A percentile compares a stretch with the other conserved stretches of the same genome.
Evolutionary conservation across 2,329 filamentous ascomycete genomes (phyloP).

Genomic region (Ophiostoma perfectum): DNA sequence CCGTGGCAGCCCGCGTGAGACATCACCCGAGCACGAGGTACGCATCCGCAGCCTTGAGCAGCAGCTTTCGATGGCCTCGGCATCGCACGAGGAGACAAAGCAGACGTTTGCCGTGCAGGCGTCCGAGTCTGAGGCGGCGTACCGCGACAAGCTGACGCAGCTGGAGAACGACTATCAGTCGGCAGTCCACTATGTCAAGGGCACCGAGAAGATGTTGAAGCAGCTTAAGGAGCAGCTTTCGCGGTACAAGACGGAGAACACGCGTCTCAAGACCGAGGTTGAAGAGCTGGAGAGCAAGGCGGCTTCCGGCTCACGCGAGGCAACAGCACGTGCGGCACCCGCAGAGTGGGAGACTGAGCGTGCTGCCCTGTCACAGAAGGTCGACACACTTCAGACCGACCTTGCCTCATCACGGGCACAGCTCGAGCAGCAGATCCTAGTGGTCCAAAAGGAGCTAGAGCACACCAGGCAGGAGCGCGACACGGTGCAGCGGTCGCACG

Average conservation of each 20-base stretch:
- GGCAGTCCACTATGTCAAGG: conserved; percentile 95
- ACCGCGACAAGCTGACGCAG: conserved; percentile 87
- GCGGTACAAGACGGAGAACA: conserved; percentile 83
- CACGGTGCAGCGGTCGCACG: conserved; percentile 50
- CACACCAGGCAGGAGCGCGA: conserved; percentile 64
- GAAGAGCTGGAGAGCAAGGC: conserved; percentile 55
- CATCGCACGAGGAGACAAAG: conserved; percentile 82
- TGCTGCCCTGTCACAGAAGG: conserved; percentile 58
- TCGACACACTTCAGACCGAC: conserved; percentile 64
- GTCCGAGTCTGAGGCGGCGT: conserved; percentile 80
- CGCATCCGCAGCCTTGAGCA: conserved; percentile 82
- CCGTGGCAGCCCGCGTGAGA: conserved; percentile 66
- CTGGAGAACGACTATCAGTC: conserved; percentile 97
- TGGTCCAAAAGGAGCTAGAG: conserved; percentile 64
- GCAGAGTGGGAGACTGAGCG: conserved; percentile 73
- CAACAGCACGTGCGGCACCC: conserved; percentile 31
- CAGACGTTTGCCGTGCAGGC: conserved; percentile 69
- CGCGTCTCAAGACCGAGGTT: conserved; percentile 76
- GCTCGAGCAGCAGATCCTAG: conserved; percentile 65
- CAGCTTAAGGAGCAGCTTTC: conserved; percentile 97
- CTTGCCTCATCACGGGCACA: conserved; percentile 59
- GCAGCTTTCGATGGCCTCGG: conserved; percentile 70
- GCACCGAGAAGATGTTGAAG: conserved; percentile 97
- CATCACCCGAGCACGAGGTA: conserved; percentile 63
- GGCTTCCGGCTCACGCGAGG: conserved; percentile 37